Evolutionary conservation across 306 rosid species (phyloP), one percentile per base, ranked within the genome.

Genomic region (Dalbergia cochinchinensis): DNA sequence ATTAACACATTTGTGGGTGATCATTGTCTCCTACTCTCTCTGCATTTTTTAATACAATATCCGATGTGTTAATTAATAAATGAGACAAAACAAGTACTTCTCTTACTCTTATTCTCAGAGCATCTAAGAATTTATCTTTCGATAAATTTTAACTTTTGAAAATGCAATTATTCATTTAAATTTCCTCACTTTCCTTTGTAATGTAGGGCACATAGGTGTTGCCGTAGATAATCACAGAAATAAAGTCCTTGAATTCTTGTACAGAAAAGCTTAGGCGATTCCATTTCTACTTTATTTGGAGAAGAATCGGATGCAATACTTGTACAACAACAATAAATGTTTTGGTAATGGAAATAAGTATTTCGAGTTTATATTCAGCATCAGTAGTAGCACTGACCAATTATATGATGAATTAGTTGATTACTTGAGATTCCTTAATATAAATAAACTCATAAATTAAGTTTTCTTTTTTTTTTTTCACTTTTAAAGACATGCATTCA

Each of bases 191-290:
- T 20, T 78, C 55, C 39, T 35, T 65, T 60, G 76, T 37, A 54
- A 35, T 33, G 50, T 51, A 11, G 55, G 51, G 65, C 22, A 39
- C 76, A 64, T 16, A 35, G 75, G 74, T 41, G 31, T 35, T 73
- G 51, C 6, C 76, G 51, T 35, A 77, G 74, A 73, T 68, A 73
- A 69, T 65, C 70, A 71, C 50, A 53, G 16, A 73, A 73, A 54
- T 35, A 47, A 51, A 31, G 66, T 65, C 4, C 8, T 55, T 68
- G 77, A 48, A 41, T 65, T 78, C 62, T 58, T 88, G 89, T 87
- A 90, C 86, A 88, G 80, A 89, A 55, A 45, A 69, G 34, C 71
- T 54, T 74, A 59, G 68, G 51, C 75, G 84, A 74, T 72, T 64
- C 66, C 19, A 60, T 15, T 62, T 84, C 71, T 69, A 57, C 55